Evolutionary conservation across 148 eudicot species (phyloP).

Genomic region (Limonium bicolor): DNA sequence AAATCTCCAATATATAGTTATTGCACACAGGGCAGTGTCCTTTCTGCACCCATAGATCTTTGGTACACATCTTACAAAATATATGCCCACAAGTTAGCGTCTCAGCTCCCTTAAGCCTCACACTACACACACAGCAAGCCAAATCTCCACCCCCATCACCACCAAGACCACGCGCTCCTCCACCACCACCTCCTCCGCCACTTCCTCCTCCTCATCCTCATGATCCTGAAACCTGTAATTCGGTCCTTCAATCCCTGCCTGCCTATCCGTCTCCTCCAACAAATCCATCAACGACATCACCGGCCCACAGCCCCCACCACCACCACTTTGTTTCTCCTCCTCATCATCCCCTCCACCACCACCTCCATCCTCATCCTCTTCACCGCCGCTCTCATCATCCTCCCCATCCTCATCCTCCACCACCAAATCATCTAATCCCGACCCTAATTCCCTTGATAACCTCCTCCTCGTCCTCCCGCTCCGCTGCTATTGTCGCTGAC

Average conservation of each 20-base stretch:
- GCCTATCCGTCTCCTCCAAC: slow-evolving; percentile 58
- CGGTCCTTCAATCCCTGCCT: slow-evolving; percentile 43
- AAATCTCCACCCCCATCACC: slow-evolving; percentile 18
- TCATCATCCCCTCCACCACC: not conserved
- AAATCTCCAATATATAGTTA: slow-evolving; percentile 9
- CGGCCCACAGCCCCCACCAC: slow-evolving; percentile 7
- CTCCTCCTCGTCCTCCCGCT: slow-evolving; percentile 26
- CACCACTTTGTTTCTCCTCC: not conserved
- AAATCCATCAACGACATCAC: slow-evolving; percentile 67
- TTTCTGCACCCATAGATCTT: slow-evolving; percentile 14
- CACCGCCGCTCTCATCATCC: slow-evolving; percentile 6
- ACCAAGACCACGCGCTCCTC: slow-evolving; percentile 1
- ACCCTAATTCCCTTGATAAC: slow-evolving; percentile 12
- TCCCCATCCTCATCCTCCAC: slow-evolving; percentile 7
- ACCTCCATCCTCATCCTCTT: not conserved
- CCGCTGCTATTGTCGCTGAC: slow-evolving; percentile 24
- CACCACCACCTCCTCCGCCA: slow-evolving; percentile 29
- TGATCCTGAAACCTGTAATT: slow-evolving; percentile 20
- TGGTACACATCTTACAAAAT: slow-evolving; percentile 15
- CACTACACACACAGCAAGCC: slow-evolving; percentile 59
- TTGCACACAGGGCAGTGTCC: slow-evolving; percentile 20
- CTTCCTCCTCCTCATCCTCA: slow-evolving; percentile 27
- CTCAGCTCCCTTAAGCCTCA: slow-evolving; percentile 19
- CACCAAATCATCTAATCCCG: slow-evolving; percentile 8
- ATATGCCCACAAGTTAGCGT: slow-evolving; percentile 23